Evolutionary conservation across 2,329 filamentous ascomycete genomes (phyloP), one percentile per base, ranked within the genome.

Genomic region (Onygenales sp.): DNA sequence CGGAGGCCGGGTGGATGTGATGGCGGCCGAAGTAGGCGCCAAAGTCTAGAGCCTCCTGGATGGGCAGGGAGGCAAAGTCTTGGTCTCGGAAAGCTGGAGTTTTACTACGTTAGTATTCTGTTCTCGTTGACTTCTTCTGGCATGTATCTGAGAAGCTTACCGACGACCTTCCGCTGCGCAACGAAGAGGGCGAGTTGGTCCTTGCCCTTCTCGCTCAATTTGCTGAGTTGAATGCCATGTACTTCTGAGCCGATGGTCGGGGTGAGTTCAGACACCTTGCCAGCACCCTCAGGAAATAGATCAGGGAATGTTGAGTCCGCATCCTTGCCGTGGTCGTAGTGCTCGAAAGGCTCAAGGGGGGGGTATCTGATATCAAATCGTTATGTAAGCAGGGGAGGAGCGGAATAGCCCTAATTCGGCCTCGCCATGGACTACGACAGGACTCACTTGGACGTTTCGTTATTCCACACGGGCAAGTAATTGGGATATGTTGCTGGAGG

Each of bases 1-100:
- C 87, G 0, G 83, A 87, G 0, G 86, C 87, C 3, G 87, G 87
- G 61, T 92, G 88, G 54, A 92, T 87, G 71, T 93, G 88, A 61
- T 87, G 85, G 7, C 86, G 82, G 46, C 88, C 88, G 63, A 90
- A 93, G 71, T 91, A 90, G 51, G 80, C 77, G 49, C 83, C 87
- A 58, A 83, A 84, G 17, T 85, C 77, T 39, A 89, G 74, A 1
- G 85, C 87, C 7, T 87, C 77, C 32, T 80, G 67, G 62, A 91
- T 89, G 6, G 85, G 79, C 9, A 89, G 75, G 58, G 86, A 76
- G 40, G 81, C 81, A 58, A 86, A 83, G 66, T 91, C 85, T 64
- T 91, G 87, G 62, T 83, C 77, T 27, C 86, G 82, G 77, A 92
- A 54, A 34, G 84, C 80, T 74, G 53, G 14, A 10, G 3, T 3